Evolutionary conservation across 371 early-diverging fungal species (phyloP).

Genomic region (Mucor circinelloides): DNA sequence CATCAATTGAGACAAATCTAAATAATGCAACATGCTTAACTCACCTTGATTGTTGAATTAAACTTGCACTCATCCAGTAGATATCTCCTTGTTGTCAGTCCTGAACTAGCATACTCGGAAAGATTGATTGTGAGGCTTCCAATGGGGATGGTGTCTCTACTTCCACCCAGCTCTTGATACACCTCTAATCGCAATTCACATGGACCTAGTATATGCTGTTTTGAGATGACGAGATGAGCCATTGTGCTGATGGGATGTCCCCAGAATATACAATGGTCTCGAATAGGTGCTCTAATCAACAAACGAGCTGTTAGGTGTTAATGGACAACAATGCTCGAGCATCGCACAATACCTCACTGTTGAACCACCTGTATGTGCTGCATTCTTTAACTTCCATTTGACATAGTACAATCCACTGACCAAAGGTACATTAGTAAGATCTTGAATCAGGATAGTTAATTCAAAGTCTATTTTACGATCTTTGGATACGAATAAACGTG

Average conservation of each 20-base stretch:
- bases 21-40: conserved; percentile 12
- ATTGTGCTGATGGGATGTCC: conserved; percentile 45
- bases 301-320: too few relatives aligned
- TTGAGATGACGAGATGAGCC: conserved; percentile 55
- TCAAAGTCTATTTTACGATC: conserved; percentile 61
- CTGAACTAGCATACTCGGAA: conserved; percentile 49
- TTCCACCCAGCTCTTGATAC: conserved; percentile 62
- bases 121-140: conserved; percentile 50
- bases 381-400: conserved; percentile 64
- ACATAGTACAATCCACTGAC: conserved; percentile 67
- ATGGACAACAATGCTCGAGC: too few relatives aligned
- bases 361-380: conserved; percentile 44
- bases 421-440: conserved; percentile 67
- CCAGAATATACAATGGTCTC: conserved; percentile 59
- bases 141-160: conserved; percentile 26
- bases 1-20: not conserved
- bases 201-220: conserved; percentile 58
- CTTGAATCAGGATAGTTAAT: conserved; percentile 51
- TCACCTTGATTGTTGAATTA: conserved; percentile 55
- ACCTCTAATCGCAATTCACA: conserved; percentile 61
- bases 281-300: conserved; percentile 59
- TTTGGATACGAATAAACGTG: conserved; percentile 57
- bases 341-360: conserved; percentile 44
- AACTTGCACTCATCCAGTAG: conserved; percentile 50
- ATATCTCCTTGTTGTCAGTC: conserved; percentile 41